Conservation (phyloP, 306 rosid genomes). For the Lathyrus aphaca region DNA sequence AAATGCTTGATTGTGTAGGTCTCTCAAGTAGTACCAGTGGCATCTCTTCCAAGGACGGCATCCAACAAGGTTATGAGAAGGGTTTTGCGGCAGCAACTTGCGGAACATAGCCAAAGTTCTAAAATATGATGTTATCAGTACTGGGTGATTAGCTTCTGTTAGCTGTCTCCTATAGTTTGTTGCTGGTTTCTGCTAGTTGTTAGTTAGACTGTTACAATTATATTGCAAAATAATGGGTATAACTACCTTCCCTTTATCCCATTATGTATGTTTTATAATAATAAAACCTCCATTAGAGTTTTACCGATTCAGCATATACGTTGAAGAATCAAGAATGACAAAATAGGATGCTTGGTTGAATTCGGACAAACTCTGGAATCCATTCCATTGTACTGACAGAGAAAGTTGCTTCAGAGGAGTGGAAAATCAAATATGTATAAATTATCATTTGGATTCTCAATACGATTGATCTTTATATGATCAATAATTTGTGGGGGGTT, state of each 20-base stretch:
- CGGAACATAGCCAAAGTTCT: conserved; percentile 51
- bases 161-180: not conserved
- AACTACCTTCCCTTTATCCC: not conserved
- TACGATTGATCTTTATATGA: too few relatives aligned
- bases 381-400: too few relatives aligned
- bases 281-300: not conserved
- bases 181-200: not conserved
- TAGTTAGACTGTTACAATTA: not conserved
- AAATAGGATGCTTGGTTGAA: too few relatives aligned
- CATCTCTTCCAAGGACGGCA: conserved; percentile 90
- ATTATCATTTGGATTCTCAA: too few relatives aligned
- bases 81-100: conserved; percentile 70
- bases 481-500: too few relatives aligned
- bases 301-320: not conserved
- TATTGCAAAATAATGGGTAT: conserved; percentile 6
- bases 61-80: conserved; percentile 96
- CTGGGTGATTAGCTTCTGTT: not conserved
- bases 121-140: conserved; percentile 47
- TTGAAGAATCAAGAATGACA: too few relatives aligned
- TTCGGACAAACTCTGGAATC: too few relatives aligned
- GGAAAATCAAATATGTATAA: too few relatives aligned
- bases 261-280: not conserved
- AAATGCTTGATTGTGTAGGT: conserved; percentile 53
- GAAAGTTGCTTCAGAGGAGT: too few relatives aligned
- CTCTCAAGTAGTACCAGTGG: conserved; percentile 59